Conservation (phyloP, 2,329 filamentous ascomycete species). For the Nannizzia gypsea region DNA sequence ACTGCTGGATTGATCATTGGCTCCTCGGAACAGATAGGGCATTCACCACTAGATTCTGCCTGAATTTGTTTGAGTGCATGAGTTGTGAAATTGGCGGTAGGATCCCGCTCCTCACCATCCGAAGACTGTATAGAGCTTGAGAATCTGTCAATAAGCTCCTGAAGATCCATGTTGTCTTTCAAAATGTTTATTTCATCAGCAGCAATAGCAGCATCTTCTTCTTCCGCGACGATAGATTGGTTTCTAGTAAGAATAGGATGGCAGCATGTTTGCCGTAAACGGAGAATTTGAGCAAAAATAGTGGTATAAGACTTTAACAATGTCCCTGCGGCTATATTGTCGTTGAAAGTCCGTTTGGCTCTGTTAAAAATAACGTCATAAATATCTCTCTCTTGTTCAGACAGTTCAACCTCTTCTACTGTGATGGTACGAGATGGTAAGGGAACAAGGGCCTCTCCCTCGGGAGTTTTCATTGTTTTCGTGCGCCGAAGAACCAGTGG, state of each 20-base stretch:
- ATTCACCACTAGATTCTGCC: constrained; percentile 77
- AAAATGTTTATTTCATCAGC: constrained; percentile 71
- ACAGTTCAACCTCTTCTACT: constrained; percentile 81
- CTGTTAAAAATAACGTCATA: constrained; percentile 81
- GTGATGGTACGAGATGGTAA: constrained; percentile 69
- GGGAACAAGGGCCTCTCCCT: constrained; percentile 67
- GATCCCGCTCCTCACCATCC: constrained; percentile 38
- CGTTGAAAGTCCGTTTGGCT: constrained; percentile 71
- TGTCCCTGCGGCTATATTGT: constrained; percentile 82
- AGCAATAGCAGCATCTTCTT: constrained; percentile 66
- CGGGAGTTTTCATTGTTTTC: constrained; percentile 95
- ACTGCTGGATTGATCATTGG: constrained; percentile 91
- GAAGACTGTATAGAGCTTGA: constrained; percentile 54
- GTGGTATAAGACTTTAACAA: constrained; percentile 92
- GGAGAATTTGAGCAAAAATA: constrained; percentile 91
- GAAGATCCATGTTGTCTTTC: constrained; percentile 91
- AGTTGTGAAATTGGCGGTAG: constrained; percentile 65
- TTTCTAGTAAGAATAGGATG: constrained; percentile 85
- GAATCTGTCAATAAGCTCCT: constrained; percentile 73
- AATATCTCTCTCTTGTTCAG: constrained; percentile 71
- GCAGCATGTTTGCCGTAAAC: constrained; percentile 85
- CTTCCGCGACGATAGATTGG: constrained; percentile 70
- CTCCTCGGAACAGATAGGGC: constrained; percentile 88
- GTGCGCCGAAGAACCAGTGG: constrained; percentile 89
- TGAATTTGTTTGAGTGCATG: constrained; percentile 86